Conservation (phyloP, 2,329 filamentous ascomycete species). For the Botryosphaeria dothidea region DNA sequence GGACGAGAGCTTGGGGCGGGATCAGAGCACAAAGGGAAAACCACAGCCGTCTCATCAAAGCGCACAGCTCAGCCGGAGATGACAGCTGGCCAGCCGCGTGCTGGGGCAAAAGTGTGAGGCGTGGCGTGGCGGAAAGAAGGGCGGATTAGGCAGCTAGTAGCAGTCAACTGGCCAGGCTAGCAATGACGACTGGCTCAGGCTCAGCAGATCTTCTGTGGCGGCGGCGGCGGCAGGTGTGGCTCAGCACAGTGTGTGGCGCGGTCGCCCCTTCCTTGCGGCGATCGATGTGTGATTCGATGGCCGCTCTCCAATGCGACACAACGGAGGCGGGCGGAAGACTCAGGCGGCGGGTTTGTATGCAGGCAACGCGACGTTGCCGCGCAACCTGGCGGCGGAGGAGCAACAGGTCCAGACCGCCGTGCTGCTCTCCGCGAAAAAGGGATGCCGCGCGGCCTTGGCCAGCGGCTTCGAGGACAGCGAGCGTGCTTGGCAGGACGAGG, state of each 20-base stretch:
- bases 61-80: neutral
- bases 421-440: constrained; percentile 4
- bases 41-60: neutral
- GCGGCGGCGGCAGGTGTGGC: neutral
- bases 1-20: neutral
- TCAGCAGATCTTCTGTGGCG: neutral
- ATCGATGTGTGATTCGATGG: neutral
- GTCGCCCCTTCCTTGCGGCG: neutral
- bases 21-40: neutral
- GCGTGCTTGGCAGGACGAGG: constrained; percentile 8
- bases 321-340: neutral
- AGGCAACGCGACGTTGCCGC: neutral
- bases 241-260: neutral
- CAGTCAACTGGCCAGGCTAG: neutral
- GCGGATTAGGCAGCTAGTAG: neutral
- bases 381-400: neutral
- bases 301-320: neutral
- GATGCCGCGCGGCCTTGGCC: constrained; percentile 17
- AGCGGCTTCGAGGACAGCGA: neutral
- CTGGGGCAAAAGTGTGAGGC: neutral
- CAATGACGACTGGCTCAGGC: neutral
- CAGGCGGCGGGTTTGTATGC: neutral
- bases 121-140: neutral
- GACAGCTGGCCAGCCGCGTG: neutral
- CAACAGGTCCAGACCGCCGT: neutral